phyloP scores from a whole-genome alignment of 805 yeast species.

The Kregervanrija delftensis region DNA sequence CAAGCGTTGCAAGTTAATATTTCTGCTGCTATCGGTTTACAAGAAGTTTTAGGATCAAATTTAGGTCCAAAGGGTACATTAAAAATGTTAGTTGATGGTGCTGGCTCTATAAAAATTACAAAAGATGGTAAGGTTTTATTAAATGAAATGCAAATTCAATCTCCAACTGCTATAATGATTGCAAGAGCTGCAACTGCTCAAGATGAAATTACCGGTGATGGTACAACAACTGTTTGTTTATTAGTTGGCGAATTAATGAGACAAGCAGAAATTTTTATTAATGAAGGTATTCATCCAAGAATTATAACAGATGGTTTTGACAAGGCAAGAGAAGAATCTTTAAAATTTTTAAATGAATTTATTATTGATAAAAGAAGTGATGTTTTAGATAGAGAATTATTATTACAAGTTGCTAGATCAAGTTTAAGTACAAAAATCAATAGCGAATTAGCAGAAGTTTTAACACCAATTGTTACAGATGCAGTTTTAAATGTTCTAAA shows the following conservation, averaged over 20 bases:
- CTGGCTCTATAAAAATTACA: constrained; percentile 91
- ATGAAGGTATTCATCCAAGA: constrained; percentile 95
- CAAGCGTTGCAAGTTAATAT: constrained; percentile 95
- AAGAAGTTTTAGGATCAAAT: constrained; percentile 84
- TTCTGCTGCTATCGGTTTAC: constrained; percentile 94
- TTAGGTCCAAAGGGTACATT: constrained; percentile 96
- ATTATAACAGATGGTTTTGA: constrained; percentile 94
- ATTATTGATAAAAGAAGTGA: constrained; percentile 36
- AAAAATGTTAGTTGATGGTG: constrained; percentile 94
- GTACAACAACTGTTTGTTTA: constrained; percentile 92
- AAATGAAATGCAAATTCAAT: constrained; percentile 94
- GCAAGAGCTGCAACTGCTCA: constrained; percentile 98
- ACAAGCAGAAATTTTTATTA: constrained; percentile 86
- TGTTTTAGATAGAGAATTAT: constrained; percentile 68
- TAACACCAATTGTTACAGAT: constrained; percentile 93
- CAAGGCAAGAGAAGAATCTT: constrained; percentile 68
- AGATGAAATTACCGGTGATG: constrained; percentile 99
- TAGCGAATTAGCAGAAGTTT: constrained; percentile 65
- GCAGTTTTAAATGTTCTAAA: constrained; percentile 78
- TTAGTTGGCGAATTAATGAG: constrained; percentile 90
- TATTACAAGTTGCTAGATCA: constrained; percentile 86
- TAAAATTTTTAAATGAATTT: constrained; percentile 63
- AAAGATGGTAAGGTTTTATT: constrained; percentile 94
- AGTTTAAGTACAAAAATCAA: constrained; percentile 84
- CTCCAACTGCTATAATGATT: constrained; percentile 84